Base-by-base conservation (phyloP, 108 stramenopile genomes). In the Cyclotella distinguenda region DNA sequence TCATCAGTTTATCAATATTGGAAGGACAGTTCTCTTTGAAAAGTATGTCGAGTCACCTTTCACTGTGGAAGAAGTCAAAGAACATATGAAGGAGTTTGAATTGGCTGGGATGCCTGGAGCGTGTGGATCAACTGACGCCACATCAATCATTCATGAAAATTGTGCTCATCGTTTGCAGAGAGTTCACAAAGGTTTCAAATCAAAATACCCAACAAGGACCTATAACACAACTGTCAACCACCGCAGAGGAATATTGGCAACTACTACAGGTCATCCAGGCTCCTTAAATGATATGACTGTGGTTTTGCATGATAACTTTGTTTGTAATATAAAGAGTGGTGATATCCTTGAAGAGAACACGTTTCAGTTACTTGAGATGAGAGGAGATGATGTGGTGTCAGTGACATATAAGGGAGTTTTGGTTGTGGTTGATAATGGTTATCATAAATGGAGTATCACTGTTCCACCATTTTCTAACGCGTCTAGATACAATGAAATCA, bases 341-440 rank as follows among this genome's bases (percentile, higher is more conserved):
- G 35, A 35, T 16, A 59, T 59, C 35, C 15, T 34, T 16, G 21
- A 34, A 16, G 57, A 59, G 18, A 39, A 59, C 13, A 22, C 18
- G 4, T 59, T 59, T 19, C 9, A 59, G 10, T 22, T 59, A 6
- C 36, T 59, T 7, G 21, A 38, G 18, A 59, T 7, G 22, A 15
- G 35, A 16, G 35, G 35, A 16, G 35, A 35, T 38, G 15, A 39
- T 7, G 28, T 59, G 6, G 32, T 38, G 31, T n/a, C 33, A 38
- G 57, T 59, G 36, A 10, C 22, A 7, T 59, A 39, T 19, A 15
- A n/a, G 16, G 77, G 70, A n/a, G 68, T 49, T 25, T 72, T 48
- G 47, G 6, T 65, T 28, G 55, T 78, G 21, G 68, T 69, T 18
- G 77, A 78, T 34, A 69, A 69, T 52, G 77, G 77, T 18, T 78